These are phyloP conservation scores for Conticribra weissflogii DNA, from an alignment of 108 stramenopile species.

Conservation along the genomic window DNA sequence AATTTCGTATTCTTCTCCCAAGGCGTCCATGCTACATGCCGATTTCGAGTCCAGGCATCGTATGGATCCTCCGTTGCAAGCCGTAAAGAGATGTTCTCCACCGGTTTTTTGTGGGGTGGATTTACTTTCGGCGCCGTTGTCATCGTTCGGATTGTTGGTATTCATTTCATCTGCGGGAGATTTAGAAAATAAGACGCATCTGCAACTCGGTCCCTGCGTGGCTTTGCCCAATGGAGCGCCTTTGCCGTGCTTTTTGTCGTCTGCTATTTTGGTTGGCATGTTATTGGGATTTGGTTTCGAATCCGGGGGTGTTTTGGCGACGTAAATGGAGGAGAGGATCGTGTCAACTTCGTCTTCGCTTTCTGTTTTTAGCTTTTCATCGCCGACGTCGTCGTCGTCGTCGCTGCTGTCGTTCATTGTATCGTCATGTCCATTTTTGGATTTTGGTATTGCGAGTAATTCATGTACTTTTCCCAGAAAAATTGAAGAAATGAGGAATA, in stretches of 20 bases:
- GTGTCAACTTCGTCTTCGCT: slow-evolving; percentile 76
- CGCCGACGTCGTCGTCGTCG: slow-evolving; percentile 39
- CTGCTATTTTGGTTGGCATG: slow-evolving; percentile 33
- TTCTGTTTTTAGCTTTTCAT: too few relatives aligned
- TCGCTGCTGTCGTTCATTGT: slow-evolving; percentile 13
- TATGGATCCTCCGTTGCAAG: slow-evolving; percentile 71
- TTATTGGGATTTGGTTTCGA: slow-evolving; percentile 17
- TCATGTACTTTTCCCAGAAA: slow-evolving; percentile 56
- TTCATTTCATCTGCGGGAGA: background rate
- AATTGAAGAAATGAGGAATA: slow-evolving; percentile 2
- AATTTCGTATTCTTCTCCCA: slow-evolving; percentile 5
- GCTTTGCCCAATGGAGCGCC: slow-evolving; percentile 6
- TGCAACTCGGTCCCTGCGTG: slow-evolving; percentile 55
- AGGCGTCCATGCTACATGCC: slow-evolving; percentile 47
- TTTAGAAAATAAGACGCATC: slow-evolving; percentile 66
- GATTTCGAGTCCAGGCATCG: slow-evolving; percentile 64
- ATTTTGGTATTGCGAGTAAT: slow-evolving; percentile 18
- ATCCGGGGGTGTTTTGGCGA: slow-evolving; percentile 27
- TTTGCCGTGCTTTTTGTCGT: too few relatives aligned
- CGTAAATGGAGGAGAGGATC: slow-evolving; percentile 72
- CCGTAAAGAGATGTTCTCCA: slow-evolving; percentile 68
- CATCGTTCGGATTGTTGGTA: slow-evolving; percentile 6
- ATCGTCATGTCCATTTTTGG: background rate
- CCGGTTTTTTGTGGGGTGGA: background rate
- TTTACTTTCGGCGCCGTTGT: background rate